Base-by-base conservation (phyloP, 495 filamentous ascomycete genomes). In the Xylaria scruposa region DNA sequence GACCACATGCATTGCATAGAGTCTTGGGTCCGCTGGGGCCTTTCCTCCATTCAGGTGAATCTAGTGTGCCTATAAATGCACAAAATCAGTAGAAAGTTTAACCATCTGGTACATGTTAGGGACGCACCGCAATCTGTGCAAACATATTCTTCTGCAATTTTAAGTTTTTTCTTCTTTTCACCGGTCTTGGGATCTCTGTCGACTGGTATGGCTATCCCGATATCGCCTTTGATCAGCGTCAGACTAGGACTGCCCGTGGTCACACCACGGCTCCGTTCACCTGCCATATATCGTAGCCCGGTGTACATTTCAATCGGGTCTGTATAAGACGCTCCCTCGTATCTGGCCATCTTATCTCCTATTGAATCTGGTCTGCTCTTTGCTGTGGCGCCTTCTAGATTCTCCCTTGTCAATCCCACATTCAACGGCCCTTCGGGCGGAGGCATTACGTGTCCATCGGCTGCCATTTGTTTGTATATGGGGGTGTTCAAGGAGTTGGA, bases 11-110 rank as follows among this genome's bases (percentile, higher is more conserved):
- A 85, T 99, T 99, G 82, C 96, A 99, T 56, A 99, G 83, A 2
- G 95, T 98, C 83, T 99, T 98, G 4, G 96, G 96, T 8, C 96
- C 96, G 67, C 88, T 91, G 0, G 96, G 96, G 0, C 96, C 96
- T 78, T 97, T 98, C 69, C 96, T 87, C 96, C 96, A 99, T 83
- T 99, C 96, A 0, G 96, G 96, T 19, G 93, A 97, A 75, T 98
- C 96, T 2, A 94, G 84, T 2, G 93, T 97, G 9, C 87, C 87
- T 89, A 60, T 21, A 61, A 2, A 67, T 47, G 26, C 10, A 46
- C 21, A 0, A 26, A 15, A 60, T 71, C 33, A 71, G 62, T 40
- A 40, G 19, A 9, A 19, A 58, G 42, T 10, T 31, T 49, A 38
- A 26, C 29, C 46, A n/a, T 61, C 73, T 51, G 65, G 49, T 36